phyloP scores from a whole-genome alignment of 1,284 basidiomycete species.

The Hypsizygus ulmarius region DNA sequence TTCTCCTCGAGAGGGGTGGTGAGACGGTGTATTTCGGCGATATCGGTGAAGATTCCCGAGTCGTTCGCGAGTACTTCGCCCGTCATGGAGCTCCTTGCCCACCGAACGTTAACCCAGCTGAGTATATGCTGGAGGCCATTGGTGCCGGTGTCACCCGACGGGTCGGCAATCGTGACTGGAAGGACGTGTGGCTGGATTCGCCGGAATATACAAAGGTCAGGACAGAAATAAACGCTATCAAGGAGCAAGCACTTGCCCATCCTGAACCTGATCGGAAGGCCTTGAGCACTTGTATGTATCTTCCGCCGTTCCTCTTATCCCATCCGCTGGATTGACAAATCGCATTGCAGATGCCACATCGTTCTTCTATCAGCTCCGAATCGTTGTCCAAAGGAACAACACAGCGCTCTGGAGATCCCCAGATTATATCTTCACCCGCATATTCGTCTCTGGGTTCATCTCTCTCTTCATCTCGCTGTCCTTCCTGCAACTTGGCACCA shows the following conservation, averaged over 20 bases:
- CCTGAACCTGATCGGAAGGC: constrained; percentile 38
- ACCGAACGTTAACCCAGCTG: constrained; percentile 57
- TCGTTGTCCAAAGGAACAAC: constrained; percentile 74
- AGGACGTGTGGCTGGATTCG: constrained; percentile 69
- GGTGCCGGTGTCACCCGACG: constrained; percentile 69
- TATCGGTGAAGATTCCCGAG: constrained; percentile 62
- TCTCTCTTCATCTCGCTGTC: constrained; percentile 81
- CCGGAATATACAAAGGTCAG: constrained; percentile 39
- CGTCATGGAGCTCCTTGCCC: constrained; percentile 64
- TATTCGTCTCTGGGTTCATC: constrained; percentile 77
- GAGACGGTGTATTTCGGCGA: constrained; percentile 81
- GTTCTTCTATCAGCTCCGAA: constrained; percentile 76
- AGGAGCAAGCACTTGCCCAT: constrained; percentile 38
- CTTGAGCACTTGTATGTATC: constrained; percentile 44
- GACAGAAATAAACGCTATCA: constrained; percentile 45
- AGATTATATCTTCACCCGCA: constrained; percentile 79
- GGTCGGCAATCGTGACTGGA: constrained; percentile 74
- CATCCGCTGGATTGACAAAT: too few species aligned
- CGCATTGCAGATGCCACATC: constrained; percentile 63
- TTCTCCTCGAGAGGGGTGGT: constrained; percentile 64
- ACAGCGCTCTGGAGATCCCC: constrained; percentile 80
- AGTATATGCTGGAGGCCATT: constrained; percentile 69
- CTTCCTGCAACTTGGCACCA: constrained; percentile 72
- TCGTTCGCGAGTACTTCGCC: constrained; percentile 70
- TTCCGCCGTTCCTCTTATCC: neutral